Percentiles rank a stretch among this genome's conserved stretches.
These are phyloP conservation scores for Allium sativum DNA, from an alignment of 106 monocot genomes.

Conservation along the genomic window DNA sequence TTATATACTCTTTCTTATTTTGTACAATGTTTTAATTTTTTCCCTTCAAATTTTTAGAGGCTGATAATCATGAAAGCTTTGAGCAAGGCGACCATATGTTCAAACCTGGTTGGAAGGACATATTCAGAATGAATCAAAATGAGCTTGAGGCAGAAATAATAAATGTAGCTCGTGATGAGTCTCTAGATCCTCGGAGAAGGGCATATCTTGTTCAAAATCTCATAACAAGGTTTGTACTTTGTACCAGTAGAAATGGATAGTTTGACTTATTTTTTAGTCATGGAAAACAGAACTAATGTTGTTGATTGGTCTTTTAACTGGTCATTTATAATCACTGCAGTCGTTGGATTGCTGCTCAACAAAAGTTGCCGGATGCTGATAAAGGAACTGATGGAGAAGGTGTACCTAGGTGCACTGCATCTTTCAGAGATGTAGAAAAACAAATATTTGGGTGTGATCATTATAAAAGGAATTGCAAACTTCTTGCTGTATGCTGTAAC, in stretches of 20 bases:
- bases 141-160: conserved; percentile 91
- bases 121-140: conserved; percentile 96
- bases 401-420: conserved; percentile 61
- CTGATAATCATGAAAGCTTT: conserved; percentile 57
- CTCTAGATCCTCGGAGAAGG: conserved; percentile 95
- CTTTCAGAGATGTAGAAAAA: conserved; percentile 73
- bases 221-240: conserved; percentile 70
- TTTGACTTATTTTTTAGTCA: conserved; percentile 9
- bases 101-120: conserved; percentile 99
- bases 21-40: background rate
- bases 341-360: conserved; percentile 98
- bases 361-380: conserved; percentile 60
- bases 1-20: background rate
- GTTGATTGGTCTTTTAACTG: background rate
- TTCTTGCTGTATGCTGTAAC: conserved; percentile 90
- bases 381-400: conserved; percentile 18
- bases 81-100: conserved; percentile 81
- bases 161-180: conserved; percentile 79
- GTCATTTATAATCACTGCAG: conserved; percentile 22
- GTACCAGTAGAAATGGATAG: background rate
- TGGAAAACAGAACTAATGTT: background rate
- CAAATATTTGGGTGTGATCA: conserved; percentile 89
- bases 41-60: conserved; percentile 20
- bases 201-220: conserved; percentile 98
- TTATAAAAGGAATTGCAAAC: conserved; percentile 94